phyloP scores from a whole-genome alignment of 352 stramenopile species.

The Globisporangium barbulae region DNA sequence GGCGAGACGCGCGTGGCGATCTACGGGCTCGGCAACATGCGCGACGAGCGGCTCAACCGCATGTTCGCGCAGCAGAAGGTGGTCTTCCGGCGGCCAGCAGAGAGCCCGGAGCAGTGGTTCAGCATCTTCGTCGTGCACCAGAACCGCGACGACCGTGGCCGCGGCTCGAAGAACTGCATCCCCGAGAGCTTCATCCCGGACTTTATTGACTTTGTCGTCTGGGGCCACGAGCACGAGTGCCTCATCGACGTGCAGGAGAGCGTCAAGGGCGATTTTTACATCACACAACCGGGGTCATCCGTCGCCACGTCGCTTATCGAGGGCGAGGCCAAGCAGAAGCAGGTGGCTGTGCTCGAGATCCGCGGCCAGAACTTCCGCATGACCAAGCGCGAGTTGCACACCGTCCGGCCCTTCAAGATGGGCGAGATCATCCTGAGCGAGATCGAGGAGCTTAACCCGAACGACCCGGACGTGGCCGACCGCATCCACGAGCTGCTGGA shows the following conservation, averaged over 20 bases:
- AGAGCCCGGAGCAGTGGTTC: constrained; percentile 90
- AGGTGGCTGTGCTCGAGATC: constrained; percentile 89
- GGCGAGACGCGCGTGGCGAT: constrained; percentile 94
- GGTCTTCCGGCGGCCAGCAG: constrained; percentile 87
- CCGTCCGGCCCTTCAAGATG: constrained; percentile 93
- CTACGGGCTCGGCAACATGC: constrained; percentile 98
- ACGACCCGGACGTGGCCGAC: constrained; percentile 83
- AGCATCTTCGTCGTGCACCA: constrained; percentile 99
- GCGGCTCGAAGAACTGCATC: constrained; percentile 95
- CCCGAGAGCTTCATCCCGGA: constrained; percentile 97
- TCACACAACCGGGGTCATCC: constrained; percentile 95
- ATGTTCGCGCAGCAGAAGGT: constrained; percentile 97
- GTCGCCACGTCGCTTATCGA: constrained; percentile 94
- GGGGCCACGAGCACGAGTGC: constrained; percentile 99
- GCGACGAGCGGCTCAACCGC: constrained; percentile 97
- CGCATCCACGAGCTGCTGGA: constrained; percentile 71
- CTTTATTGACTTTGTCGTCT: constrained; percentile 98
- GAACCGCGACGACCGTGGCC: constrained; percentile 94
- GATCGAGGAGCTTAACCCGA: constrained; percentile 86
- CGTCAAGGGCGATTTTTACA: constrained; percentile 94
- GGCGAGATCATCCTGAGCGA: constrained; percentile 87
- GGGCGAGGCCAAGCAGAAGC: constrained; percentile 83
- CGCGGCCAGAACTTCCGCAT: constrained; percentile 89
- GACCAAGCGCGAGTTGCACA: constrained; percentile 75
- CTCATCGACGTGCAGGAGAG: constrained; percentile 92